Percentiles rank a stretch among this genome's conserved stretches.
Evolutionary conservation across 202 grass and related monocot genomes (phyloP).

Genomic region (Cymbopogon flexuosus): DNA sequence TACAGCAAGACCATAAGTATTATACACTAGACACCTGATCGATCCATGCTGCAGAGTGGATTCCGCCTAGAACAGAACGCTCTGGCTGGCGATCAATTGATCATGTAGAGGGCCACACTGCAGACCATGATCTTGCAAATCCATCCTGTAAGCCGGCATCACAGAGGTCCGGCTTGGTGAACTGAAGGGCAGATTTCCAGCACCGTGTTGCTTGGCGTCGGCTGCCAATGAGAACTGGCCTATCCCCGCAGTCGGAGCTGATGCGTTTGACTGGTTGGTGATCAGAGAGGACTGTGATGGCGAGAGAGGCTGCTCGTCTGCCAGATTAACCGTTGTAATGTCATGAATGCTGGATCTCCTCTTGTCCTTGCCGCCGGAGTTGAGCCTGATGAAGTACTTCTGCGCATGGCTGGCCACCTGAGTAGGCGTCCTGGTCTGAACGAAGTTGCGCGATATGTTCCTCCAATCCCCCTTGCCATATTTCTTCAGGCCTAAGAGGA

Average conservation of each 20-base stretch:
- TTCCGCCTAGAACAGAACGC: slow-evolving; percentile 35
- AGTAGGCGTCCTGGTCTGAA: slow-evolving; percentile 75
- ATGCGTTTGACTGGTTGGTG: slow-evolving; percentile 37
- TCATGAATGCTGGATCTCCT: slow-evolving; percentile 92
- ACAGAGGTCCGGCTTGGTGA: slow-evolving; percentile 28
- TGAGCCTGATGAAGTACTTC: slow-evolving; percentile 93
- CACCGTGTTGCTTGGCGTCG: slow-evolving; percentile 21
- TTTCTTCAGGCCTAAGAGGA: slow-evolving; percentile 70
- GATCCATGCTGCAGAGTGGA: slow-evolving; percentile 13
- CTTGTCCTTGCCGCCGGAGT: slow-evolving; percentile 82
- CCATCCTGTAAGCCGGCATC: slow-evolving; percentile 34
- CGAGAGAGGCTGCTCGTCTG: slow-evolving; percentile 44
- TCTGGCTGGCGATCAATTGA: slow-evolving; percentile 27
- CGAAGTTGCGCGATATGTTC: slow-evolving; percentile 80
- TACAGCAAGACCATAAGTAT: slow-evolving; percentile 32
- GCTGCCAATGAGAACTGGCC: slow-evolving; percentile 28
- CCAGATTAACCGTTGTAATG: slow-evolving; percentile 73
- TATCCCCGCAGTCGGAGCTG: neutral
- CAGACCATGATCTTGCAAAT: slow-evolving; percentile 43
- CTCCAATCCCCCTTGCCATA: slow-evolving; percentile 93
- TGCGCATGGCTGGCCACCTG: slow-evolving; percentile 96
- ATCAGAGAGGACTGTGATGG: slow-evolving; percentile 50
- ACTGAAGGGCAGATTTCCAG: slow-evolving; percentile 23
- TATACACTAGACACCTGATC: slow-evolving; percentile 37
- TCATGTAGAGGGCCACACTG: slow-evolving; percentile 48